Evolutionary conservation across 2,329 filamentous ascomycete genomes (phyloP), one percentile per base, ranked within the genome.

Genomic region (Scortechinia acanthostroma): DNA sequence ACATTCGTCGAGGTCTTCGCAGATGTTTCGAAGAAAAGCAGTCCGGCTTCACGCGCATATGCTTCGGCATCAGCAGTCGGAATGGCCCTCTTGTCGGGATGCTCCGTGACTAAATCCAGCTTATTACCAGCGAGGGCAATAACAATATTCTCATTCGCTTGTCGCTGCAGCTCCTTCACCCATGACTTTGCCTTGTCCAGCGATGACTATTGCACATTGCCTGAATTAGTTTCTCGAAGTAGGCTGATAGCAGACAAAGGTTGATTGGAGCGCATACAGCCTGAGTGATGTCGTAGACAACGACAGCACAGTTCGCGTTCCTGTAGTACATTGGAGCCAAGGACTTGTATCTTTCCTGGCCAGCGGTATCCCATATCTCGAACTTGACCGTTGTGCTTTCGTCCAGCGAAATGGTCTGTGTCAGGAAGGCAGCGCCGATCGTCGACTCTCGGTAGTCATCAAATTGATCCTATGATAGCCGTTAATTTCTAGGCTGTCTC

Each of bases 131-230:
- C 93, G 37, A 98, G 82, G 42, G 93, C 93, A 60, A 98, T 98
- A 66, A 98, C 91, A 65, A 98, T 98, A 69, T 97, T 97, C 69
- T 98, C 93, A 73, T 97, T 98, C 51, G 94, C 93, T 70, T 98
- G 93, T 62, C 93, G 85, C 68, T 98, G 93, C 46, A 98, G 82
- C 65, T 98, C 93, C 71, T 97, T 97, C 48, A 98, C 91, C 93
- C 93, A 98, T 40, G 91, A 87, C 69, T 98, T 98, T 55, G 94
- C 94, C 75, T 98, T 98, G 69, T 98, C 94, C 59, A 98, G 76
- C 42, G 93, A 98, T 52, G 91, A 81, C 93, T 98, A 49, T 43
- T 16, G 16, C 43, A 42, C 10, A 30, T 30, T n/a, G n/a, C 10
- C 25, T n/a, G 10, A n/a, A 30, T 30, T 30, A 30, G 25, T 43